A percentile compares a stretch with the other conserved stretches of the same genome.
Conservation (phyloP, 2,329 filamentous ascomycete genomes). For the Magnaporthiopsis incrustans region DNA sequence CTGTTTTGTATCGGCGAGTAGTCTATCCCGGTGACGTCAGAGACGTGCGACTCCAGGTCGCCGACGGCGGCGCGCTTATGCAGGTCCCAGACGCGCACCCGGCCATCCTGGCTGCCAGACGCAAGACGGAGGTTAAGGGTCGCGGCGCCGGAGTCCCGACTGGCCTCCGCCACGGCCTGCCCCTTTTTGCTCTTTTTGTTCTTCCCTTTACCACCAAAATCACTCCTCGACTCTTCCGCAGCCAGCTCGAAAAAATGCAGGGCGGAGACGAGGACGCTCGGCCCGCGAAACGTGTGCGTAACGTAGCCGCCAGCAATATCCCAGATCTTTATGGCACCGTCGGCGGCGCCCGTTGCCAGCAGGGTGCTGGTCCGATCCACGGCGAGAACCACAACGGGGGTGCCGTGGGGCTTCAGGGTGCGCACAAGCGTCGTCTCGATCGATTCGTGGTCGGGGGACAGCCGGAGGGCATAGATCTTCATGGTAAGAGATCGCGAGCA, state of each 20-base stretch:
- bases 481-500: constrained; percentile 95
- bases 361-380: constrained; percentile 84
- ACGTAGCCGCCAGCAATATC: constrained; percentile 84
- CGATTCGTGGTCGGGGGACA: constrained; percentile 45
- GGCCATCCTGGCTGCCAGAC: constrained; percentile 90
- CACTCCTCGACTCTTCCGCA: constrained; percentile 20
- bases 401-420: constrained; percentile 81
- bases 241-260: constrained; percentile 83
- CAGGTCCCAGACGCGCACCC: constrained; percentile 85
- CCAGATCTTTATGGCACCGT: constrained; percentile 94
- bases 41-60: constrained; percentile 84
- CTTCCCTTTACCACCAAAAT: constrained; percentile 25
- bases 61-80: constrained; percentile 72
- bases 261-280: constrained; percentile 84
- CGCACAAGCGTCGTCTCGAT: constrained; percentile 63
- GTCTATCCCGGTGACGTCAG: constrained; percentile 81
- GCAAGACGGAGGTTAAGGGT: constrained; percentile 66
- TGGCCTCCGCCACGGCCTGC: constrained; percentile 28
- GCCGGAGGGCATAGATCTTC: constrained; percentile 74
- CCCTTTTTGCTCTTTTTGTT: constrained; percentile 35
- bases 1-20: constrained; percentile 68
- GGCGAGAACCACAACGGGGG: constrained; percentile 79
- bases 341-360: constrained; percentile 84
- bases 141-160: constrained; percentile 27
- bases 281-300: constrained; percentile 91